Evolutionary conservation across 2,329 filamentous ascomycete species (phyloP).

Genomic region (Ilyonectria sp.): DNA sequence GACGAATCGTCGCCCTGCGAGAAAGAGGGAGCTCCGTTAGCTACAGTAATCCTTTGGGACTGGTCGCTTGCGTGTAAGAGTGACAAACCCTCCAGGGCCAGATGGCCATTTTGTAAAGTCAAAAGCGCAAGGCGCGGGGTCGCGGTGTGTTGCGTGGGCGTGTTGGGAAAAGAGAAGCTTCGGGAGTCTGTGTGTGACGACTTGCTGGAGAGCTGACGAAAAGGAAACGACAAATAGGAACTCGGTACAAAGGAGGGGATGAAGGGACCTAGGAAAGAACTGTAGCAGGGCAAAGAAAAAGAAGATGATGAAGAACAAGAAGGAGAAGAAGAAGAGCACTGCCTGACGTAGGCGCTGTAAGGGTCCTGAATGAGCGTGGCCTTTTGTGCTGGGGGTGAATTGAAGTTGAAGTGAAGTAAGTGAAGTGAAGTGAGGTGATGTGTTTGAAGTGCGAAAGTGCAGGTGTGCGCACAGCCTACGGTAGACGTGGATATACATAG

Average conservation of each 20-base stretch:
- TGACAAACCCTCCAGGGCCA: constrained; percentile 85
- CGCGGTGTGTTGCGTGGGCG: not conserved
- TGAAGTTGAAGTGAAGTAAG: constrained; percentile 10
- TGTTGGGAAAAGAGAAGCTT: not conserved
- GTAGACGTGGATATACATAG: constrained; percentile 15
- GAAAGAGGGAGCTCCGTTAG: constrained; percentile 32
- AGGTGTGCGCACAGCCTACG: not conserved
- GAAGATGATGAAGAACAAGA: not conserved
- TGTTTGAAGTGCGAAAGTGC: constrained; percentile 9
- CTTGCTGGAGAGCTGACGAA: not conserved
- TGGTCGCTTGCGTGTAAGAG: not conserved
- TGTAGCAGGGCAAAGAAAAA: not conserved
- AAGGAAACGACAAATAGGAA: not conserved
- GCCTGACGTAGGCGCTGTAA: constrained; percentile 5
- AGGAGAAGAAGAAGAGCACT: constrained; percentile 16
- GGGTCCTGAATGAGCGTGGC: constrained; percentile 18
- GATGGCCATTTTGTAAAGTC: constrained; percentile 72
- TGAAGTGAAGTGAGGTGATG: constrained; percentile 13
- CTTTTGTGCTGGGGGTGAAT: constrained; percentile 26
- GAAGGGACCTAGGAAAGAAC: constrained; percentile 1
- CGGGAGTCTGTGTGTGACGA: not conserved
- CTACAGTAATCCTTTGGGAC: not conserved
- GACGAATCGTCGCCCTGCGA: constrained; percentile 82
- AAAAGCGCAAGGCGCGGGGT: constrained; percentile 1
- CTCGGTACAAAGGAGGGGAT: not conserved